Base-by-base conservation (phyloP, 192 early-diverging fungal genomes). In the Pecoramyces ruminantium region DNA sequence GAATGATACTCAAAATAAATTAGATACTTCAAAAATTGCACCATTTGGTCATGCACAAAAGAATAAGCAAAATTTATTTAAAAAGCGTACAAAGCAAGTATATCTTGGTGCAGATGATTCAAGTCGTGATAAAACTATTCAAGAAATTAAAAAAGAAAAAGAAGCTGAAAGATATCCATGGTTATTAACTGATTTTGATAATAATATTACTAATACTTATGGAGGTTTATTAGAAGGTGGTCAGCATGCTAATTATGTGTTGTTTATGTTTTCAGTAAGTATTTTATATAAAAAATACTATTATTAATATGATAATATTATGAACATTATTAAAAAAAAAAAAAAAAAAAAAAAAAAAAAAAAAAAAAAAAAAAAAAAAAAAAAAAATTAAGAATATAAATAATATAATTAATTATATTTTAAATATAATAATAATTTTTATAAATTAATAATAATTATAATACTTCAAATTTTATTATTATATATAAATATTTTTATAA, bases 81-180 rank as follows among this genome's bases (percentile, higher is more conserved):
- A 93, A 83, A 93, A 93, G 83, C 87, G 90, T 14, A 95, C 94
- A n/a, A 90, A 88, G 78, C 94, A 95, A 83, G 89, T 95, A 29
- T 93, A 86, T 78, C 85, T 93, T 79, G 51, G 51, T 67, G 92
- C 93, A 30, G 88, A 93, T 80, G 92, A 93, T 82, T 90, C 92
- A 28, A 89, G 88, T 79, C 91, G 93, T 28, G 51, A 67, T n/a
- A 25, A 67, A n/a, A 67, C 51, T n/a, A 67, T 67, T 67, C 51
- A 67, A 67, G 51, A 67, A 67, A 67, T 67, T 67, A 67, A 67
- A 67, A 87, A 92, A 30, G 81, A 93, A 77, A 90, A 91, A 42
- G 92, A 92, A 77, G 91, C 92, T 83, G 94, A 95, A 86, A 87
- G 90, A 18, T 84, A 88, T 42, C 93, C 92, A 2, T 95, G 93